A percentile compares a stretch with the other conserved stretches of the same genome.
Evolutionary conservation across 805 yeast species (phyloP).

Genomic region (Ogataea salicorniae): DNA sequence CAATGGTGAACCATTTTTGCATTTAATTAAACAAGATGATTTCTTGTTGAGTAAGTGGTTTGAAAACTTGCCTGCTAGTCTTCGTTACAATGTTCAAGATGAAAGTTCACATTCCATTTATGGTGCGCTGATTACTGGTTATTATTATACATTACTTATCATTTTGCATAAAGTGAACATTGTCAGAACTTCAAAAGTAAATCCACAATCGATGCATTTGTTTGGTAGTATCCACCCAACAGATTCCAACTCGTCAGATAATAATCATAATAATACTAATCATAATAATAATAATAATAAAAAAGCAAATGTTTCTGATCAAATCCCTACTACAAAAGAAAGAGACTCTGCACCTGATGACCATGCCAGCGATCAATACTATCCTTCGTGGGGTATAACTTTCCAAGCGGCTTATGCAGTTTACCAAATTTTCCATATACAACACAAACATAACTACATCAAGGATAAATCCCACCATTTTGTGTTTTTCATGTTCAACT

Average conservation of each 20-base stretch:
- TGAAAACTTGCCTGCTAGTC: conserved; percentile 52
- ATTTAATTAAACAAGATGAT: conserved; percentile 64
- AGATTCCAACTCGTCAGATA: not conserved
- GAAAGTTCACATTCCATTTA: conserved; percentile 34
- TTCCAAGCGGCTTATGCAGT: conserved; percentile 79
- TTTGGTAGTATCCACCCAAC: conserved; percentile 35
- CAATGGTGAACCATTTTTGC: conserved; percentile 48
- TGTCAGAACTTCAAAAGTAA: conserved; percentile 32
- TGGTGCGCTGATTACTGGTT: conserved; percentile 55
- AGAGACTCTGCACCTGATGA: too few species aligned
- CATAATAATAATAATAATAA: too few species aligned
- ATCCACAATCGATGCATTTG: conserved; percentile 39
- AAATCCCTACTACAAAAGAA: too few species aligned
- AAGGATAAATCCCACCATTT: conserved; percentile 32
- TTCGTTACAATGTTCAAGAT: conserved; percentile 51
- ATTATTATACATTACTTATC: conserved; percentile 64
- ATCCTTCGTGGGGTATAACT: conserved; percentile 77
- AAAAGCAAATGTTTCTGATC: too few species aligned
- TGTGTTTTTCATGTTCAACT: conserved; percentile 23
- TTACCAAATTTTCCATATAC: conserved; percentile 42
- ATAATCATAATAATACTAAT: too few species aligned
- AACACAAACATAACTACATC: conserved; percentile 50
- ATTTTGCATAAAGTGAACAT: conserved; percentile 64
- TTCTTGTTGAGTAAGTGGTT: conserved; percentile 73
- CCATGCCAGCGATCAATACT: conserved; percentile 33